phyloP scores from a whole-genome alignment of 2,329 filamentous ascomycete species.

The Ophiosphaerella korrae region DNA sequence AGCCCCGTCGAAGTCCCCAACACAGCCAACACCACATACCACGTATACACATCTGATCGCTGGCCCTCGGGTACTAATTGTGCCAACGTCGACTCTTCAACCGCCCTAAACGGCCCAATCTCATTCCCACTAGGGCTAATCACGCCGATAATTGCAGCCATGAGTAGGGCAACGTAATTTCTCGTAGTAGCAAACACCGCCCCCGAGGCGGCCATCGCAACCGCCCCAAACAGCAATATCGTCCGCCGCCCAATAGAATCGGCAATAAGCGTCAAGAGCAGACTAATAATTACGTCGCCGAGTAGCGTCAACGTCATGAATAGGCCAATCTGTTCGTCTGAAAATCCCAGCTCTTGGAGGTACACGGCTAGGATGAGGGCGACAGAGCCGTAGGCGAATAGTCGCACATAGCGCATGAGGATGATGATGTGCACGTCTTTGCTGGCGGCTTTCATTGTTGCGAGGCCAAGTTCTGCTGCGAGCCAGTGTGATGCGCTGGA shows the following conservation, averaged over 20 bases:
- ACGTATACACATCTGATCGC: conserved; percentile 46
- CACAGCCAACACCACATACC: conserved; percentile 48
- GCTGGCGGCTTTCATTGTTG: conserved; percentile 31
- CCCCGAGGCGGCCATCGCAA: conserved; percentile 44
- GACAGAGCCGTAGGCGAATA: conserved; percentile 45
- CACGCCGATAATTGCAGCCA: conserved; percentile 46
- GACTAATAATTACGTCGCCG: conserved; percentile 44
- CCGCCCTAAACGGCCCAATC: conserved; percentile 49
- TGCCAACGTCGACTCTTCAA: conserved; percentile 47
- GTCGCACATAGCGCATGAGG: conserved; percentile 42
- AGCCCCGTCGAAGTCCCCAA: conserved; percentile 44
- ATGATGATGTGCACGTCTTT: conserved; percentile 45
- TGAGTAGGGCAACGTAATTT: conserved; percentile 39
- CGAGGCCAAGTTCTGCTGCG: conserved; percentile 35
- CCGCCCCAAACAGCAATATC: conserved; percentile 41
- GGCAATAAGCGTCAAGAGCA: conserved; percentile 46
- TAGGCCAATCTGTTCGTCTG: conserved; percentile 45
- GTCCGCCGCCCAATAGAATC: conserved; percentile 42
- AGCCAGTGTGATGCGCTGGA: conserved; percentile 25
- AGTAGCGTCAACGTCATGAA: conserved; percentile 50
- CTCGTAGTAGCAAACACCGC: conserved; percentile 41
- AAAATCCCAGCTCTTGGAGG: conserved; percentile 41
- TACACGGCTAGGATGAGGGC: conserved; percentile 46
- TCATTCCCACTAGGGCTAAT: conserved; percentile 48
- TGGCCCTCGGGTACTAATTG: conserved; percentile 37